Evolutionary conservation across 768 basidiomycete genomes (phyloP).

Genomic region (Tylopilus felleus): DNA sequence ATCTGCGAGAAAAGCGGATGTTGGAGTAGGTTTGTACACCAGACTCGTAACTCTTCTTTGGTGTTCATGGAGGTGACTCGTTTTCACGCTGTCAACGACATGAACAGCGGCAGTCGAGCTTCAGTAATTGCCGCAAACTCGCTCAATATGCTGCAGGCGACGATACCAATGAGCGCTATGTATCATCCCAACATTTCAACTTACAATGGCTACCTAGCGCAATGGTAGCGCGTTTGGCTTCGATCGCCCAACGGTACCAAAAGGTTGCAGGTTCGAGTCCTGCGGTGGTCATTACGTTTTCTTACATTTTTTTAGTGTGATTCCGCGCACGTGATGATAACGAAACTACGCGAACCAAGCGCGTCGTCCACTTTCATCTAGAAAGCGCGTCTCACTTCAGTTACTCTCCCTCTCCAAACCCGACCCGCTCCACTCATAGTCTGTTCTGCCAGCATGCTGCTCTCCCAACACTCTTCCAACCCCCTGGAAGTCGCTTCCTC

Average conservation of each 20-base stretch:
- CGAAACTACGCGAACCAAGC: slow-evolving; percentile 9
- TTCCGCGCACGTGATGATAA: slow-evolving; percentile 22
- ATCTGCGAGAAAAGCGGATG: slow-evolving; percentile 51
- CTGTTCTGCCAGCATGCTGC: slow-evolving; percentile 25
- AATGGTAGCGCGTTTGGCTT: slow-evolving; percentile 97
- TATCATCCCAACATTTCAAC: rapidly evolving
- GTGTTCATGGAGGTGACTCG: slow-evolving; percentile 40
- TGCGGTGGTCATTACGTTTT: slow-evolving; percentile 69
- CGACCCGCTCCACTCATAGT: background rate
- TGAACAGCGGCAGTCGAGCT: slow-evolving; percentile 21
- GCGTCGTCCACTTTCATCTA: background rate
- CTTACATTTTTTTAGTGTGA: background rate
- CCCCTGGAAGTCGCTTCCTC: slow-evolving; percentile 67
- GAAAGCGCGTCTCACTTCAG: background rate
- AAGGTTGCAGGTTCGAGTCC: slow-evolving; percentile 97
- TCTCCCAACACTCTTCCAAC: slow-evolving; percentile 74
- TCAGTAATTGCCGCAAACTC: slow-evolving; percentile 19
- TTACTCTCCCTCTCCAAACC: background rate
- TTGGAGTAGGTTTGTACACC: slow-evolving; percentile 37
- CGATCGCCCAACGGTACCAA: slow-evolving; percentile 76
- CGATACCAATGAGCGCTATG: background rate
- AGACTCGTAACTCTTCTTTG: slow-evolving; percentile 38
- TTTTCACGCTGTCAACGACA: slow-evolving; percentile 30
- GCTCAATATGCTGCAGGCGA: slow-evolving; percentile 13
- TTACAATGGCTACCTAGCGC: slow-evolving; percentile 69